Conservation (phyloP, 176 grass and related monocot species). For the Zoysia pacifica region DNA sequence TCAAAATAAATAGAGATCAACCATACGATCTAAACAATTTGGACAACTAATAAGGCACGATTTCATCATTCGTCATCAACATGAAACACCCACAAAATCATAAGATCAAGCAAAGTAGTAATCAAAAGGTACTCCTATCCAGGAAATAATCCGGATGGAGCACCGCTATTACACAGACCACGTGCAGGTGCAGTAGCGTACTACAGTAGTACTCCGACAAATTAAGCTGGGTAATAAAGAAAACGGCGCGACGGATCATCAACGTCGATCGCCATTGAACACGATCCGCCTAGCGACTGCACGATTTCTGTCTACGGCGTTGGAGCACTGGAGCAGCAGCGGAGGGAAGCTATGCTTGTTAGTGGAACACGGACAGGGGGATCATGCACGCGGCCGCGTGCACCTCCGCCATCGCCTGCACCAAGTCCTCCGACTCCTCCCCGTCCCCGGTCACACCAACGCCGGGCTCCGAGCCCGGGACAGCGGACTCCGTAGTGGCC, state of each 20-base stretch:
- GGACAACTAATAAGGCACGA: no score
- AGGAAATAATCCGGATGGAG: no score
- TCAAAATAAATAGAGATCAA: no score
- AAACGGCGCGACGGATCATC: neutral
- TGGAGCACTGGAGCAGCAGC: neutral
- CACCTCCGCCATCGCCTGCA: constrained; percentile 44
- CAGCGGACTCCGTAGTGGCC: neutral
- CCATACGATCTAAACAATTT: no score
- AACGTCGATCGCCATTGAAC: constrained; percentile 4
- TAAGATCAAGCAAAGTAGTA: no score
- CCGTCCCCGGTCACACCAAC: neutral
- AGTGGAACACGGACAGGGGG: constrained; percentile 53
- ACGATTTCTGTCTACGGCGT: no score
- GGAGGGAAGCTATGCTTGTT: neutral
- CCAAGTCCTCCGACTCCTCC: constrained; percentile 26
- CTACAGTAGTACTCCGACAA: neutral
- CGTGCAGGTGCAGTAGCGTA: no score
- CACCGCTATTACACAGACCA: no score
- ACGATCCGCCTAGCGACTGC: no score
- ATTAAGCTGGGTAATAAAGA: neutral
- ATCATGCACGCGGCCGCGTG: constrained; percentile 50
- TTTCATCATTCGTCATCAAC: no score
- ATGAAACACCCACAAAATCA: no score
- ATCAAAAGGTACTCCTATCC: no score
- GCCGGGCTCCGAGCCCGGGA: neutral